A percentile compares a stretch with the other conserved stretches of the same genome.
Conservation (phyloP, 331 rosid genomes). For the Cydonia oblonga region DNA sequence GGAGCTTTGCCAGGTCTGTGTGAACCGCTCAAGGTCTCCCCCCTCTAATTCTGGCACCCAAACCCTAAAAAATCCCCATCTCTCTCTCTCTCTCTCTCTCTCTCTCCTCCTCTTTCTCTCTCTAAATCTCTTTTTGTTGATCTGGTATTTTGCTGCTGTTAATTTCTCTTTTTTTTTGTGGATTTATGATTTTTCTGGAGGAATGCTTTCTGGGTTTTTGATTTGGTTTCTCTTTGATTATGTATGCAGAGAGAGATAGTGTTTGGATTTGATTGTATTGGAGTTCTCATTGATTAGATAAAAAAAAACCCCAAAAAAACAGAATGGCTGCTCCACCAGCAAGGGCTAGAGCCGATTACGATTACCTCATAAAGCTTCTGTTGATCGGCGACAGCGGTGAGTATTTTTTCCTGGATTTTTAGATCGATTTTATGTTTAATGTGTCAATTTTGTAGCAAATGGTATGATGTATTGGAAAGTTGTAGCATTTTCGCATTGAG, state of each 20-base stretch:
- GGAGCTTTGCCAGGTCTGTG: conserved; percentile 21
- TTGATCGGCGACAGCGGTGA: conserved; percentile 91
- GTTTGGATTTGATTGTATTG: background rate
- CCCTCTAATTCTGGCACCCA: background rate
- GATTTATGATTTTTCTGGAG: background rate
- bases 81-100: conserved; percentile 16
- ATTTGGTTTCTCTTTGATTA: background rate
- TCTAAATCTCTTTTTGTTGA: conserved; percentile 24
- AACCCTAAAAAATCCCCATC: background rate
- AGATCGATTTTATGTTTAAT: background rate
- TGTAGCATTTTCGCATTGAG: background rate
- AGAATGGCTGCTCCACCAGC: conserved; percentile 86
- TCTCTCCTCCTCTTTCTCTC: conserved; percentile 22
- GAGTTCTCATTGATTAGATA: conserved; percentile 13
- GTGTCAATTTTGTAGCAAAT: background rate
- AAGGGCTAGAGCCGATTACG: conserved; percentile 88
- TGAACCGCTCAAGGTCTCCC: conserved; percentile 24
- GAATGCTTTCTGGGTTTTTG: background rate
- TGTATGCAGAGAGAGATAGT: conserved; percentile 20
- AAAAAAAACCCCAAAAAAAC: background rate
- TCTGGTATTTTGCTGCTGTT: conserved; percentile 21
- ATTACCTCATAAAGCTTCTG: conserved; percentile 77
- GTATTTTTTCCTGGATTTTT: background rate
- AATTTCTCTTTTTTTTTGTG: background rate
- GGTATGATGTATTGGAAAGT: background rate